phyloP scores from a whole-genome alignment of 2,329 filamentous ascomycete genomes.

The Helotiales sp. region DNA sequence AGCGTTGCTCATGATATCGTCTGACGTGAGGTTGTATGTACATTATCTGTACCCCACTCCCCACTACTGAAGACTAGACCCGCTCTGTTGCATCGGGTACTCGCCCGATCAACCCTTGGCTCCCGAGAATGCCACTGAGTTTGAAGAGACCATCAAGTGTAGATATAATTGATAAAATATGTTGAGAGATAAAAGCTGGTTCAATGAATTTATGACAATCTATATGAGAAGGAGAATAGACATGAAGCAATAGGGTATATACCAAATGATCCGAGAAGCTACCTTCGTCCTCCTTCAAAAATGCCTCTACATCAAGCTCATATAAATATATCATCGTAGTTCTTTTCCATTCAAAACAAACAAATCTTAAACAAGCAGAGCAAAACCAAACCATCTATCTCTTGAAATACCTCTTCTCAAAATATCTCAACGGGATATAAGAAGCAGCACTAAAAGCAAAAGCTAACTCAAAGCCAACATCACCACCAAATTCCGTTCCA shows the following conservation, averaged over 20 bases:
- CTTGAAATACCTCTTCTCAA: slow-evolving; percentile 43
- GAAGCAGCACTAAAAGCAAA: slow-evolving; percentile 58
- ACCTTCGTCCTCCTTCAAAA: not conserved
- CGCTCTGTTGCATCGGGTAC: no score
- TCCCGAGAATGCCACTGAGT: no score
- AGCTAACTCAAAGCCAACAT: slow-evolving; percentile 65
- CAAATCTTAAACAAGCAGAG: not conserved
- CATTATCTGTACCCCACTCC: no score
- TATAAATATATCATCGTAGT: not conserved
- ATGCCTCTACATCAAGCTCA: not conserved
- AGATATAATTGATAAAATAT: not conserved
- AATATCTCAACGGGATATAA: slow-evolving; percentile 47
- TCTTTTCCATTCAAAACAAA: not conserved
- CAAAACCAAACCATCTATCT: slow-evolving; percentile 31
- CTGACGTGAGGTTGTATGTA: no score
- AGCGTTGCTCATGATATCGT: no score
- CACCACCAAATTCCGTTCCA: slow-evolving; percentile 44
- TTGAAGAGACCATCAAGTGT: no score
- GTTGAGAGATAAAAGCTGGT: not conserved
- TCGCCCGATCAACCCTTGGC: no score
- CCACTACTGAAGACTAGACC: no score
- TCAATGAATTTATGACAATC: not conserved
- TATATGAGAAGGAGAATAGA: not conserved
- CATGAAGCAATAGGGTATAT: not conserved
- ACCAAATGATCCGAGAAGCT: not conserved